Conservation (phyloP, 163 green algal genomes). For the Coccomyxa subellipsoidea region DNA sequence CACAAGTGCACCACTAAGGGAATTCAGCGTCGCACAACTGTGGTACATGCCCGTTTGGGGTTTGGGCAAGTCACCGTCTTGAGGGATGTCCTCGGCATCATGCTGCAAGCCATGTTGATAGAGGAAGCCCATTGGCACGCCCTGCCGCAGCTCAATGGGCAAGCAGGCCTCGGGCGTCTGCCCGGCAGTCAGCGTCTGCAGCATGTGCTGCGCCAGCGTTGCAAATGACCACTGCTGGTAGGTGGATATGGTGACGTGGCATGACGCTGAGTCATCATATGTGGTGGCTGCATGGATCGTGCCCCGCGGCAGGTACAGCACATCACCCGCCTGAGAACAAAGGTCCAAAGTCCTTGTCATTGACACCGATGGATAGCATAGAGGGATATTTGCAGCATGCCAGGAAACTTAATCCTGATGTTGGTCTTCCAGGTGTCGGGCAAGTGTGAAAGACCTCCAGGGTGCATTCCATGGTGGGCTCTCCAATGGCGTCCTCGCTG, state of each 20-base stretch:
- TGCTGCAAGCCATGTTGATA: conserved; percentile 22
- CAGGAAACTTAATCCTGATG: not conserved
- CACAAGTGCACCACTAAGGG: no score
- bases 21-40: no score
- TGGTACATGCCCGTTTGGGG: no score
- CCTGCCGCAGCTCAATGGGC: conserved; percentile 39
- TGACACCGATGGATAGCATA: no score
- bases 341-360: not conserved
- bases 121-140: conserved; percentile 41
- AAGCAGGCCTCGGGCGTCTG: conserved; percentile 29
- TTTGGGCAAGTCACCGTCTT: not conserved
- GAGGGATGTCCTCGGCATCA: not conserved
- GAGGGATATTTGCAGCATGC: not conserved
- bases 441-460: conserved; percentile 29
- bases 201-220: conserved; percentile 37
- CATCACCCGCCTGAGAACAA: conserved; percentile 56
- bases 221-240: conserved; percentile 65
- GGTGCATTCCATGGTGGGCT: conserved; percentile 52
- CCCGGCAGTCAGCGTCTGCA: conserved; percentile 8
- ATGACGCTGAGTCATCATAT: conserved; percentile 30
- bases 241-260: conserved; percentile 85
- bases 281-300: conserved; percentile 76
- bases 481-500: conserved; percentile 36
- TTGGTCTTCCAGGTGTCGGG: no score
- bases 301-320: conserved; percentile 89